Percentiles rank a stretch among this genome's conserved stretches.
Conservation (phyloP, 2,329 filamentous ascomycete genomes). For the Pseudofabraea citricarpa region DNA sequence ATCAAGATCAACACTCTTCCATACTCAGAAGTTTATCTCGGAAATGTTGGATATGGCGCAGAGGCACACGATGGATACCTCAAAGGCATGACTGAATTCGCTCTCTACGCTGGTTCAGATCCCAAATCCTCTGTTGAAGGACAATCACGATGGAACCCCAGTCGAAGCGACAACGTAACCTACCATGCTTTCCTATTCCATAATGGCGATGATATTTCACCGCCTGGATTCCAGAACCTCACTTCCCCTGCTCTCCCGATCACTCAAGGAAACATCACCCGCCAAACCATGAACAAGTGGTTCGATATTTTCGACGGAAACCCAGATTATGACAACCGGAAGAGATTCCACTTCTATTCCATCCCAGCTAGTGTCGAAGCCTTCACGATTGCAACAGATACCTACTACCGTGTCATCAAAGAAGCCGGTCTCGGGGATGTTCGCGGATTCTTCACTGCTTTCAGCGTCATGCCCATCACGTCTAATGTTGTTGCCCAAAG, state of each 20-base stretch:
- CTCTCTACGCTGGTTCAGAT: slow-evolving; percentile 1
- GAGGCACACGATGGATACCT: neutral
- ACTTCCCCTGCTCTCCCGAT: neutral
- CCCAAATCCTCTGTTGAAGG: slow-evolving; percentile 3
- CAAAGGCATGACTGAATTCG: neutral
- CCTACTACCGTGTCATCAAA: neutral
- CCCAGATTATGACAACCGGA: slow-evolving; percentile 1
- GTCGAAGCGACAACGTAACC: neutral
- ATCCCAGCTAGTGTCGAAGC: slow-evolving; percentile 1
- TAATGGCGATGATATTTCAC: neutral
- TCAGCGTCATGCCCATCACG: slow-evolving; percentile 4
- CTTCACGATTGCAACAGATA: neutral
- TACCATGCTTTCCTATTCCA: neutral
- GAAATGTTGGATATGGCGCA: slow-evolving; percentile 1
- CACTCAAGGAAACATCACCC: neutral
- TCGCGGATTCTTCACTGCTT: slow-evolving; percentile 4
- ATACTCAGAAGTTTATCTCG: neutral
- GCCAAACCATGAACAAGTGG: neutral
- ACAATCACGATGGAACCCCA: slow-evolving; percentile 2
- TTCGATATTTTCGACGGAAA: neutral
- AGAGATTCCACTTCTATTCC: slow-evolving; percentile 1
- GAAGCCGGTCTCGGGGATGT: no score
- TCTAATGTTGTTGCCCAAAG: neutral
- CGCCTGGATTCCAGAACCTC: neutral
- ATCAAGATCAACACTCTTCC: slow-evolving; percentile 35